These are phyloP conservation scores for Chenopodium suecicum DNA, from an alignment of 148 eudicot species.

Conservation along the genomic window DNA sequence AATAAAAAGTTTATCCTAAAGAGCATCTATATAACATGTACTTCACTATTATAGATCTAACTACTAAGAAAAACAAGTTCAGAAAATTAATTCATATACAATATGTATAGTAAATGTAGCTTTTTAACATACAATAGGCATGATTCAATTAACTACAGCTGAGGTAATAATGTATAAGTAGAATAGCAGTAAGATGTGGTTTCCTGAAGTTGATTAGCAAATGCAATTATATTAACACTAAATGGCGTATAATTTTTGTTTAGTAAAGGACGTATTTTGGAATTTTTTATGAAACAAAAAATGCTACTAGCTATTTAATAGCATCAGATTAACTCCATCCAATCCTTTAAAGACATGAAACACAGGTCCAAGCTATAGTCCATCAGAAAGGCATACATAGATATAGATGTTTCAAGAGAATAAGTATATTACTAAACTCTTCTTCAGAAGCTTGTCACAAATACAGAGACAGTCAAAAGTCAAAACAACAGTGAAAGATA, in stretches of 20 bases:
- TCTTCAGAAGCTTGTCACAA: neutral
- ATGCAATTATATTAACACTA: neutral
- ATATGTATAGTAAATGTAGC: neutral
- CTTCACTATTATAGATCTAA: neutral
- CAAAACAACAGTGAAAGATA: neutral
- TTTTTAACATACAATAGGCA: neutral
- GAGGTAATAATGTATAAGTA: neutral
- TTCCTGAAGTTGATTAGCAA: neutral
- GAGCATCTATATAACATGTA: neutral
- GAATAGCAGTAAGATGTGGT: neutral
- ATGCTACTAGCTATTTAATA: neutral
- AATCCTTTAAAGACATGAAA: neutral
- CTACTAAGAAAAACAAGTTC: neutral
- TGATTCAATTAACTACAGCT: too few species aligned
- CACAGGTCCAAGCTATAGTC: neutral
- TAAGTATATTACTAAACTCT: neutral
- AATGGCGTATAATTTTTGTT: neutral
- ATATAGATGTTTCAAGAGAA: neutral
- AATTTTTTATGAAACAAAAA: too few species aligned
- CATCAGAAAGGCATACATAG: neutral
- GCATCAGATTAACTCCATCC: neutral
- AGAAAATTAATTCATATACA: neutral
- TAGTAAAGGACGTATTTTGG: neutral
- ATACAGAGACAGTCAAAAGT: neutral
- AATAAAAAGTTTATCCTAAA: neutral